Conservation (phyloP, 2,329 filamentous ascomycete species). For the Myrmaecium sp. region DNA sequence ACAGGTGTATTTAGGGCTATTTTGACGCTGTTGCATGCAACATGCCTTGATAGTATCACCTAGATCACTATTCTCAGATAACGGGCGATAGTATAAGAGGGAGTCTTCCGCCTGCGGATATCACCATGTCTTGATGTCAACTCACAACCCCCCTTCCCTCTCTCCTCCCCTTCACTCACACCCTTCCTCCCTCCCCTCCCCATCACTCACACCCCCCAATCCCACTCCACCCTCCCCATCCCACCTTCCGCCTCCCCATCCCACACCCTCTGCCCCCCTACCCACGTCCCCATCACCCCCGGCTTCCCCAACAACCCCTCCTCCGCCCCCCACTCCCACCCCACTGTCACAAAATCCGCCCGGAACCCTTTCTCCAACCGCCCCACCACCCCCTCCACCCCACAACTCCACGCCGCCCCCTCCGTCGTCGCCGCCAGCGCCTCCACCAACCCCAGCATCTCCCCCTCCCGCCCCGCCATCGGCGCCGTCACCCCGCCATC, state of each 20-base stretch:
- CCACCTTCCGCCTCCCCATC: neutral
- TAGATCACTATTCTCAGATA: too few species aligned
- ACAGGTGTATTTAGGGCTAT: too few species aligned
- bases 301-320: constrained; percentile 31
- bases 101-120: too few species aligned
- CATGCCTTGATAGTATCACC: too few species aligned
- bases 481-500: constrained; percentile 24
- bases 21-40: too few species aligned
- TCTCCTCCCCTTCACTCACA: too few species aligned
- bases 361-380: constrained; percentile 34
- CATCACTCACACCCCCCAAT: too few species aligned
- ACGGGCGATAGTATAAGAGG: too few species aligned
- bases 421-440: constrained; percentile 36
- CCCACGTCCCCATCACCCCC: constrained; percentile 36
- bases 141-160: too few species aligned
- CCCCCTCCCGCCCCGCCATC: constrained; percentile 34
- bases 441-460: constrained; percentile 35
- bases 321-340: constrained; percentile 35
- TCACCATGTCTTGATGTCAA: too few species aligned
- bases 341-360: constrained; percentile 41
- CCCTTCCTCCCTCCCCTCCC: too few species aligned
- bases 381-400: constrained; percentile 38
- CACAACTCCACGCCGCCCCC: constrained; percentile 42
- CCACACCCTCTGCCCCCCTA: constrained; percentile 28
- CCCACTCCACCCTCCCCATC: too few species aligned